Conservation (phyloP, 345 rosid genomes). For the Psidium guajava region DNA sequence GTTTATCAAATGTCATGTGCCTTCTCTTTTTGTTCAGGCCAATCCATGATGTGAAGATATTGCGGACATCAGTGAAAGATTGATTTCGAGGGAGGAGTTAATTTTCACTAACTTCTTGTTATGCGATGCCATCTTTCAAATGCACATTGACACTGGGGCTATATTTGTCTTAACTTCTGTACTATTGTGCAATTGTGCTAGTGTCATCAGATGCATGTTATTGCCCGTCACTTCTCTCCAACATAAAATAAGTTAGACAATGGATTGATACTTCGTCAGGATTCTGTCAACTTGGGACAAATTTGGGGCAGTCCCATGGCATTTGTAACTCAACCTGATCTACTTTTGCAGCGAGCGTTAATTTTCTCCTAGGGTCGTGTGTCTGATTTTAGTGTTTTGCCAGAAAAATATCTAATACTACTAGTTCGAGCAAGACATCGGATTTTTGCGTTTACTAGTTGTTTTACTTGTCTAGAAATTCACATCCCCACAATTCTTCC, state of each 20-base stretch:
- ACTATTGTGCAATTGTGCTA: not conserved
- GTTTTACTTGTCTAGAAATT: not conserved
- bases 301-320: not conserved
- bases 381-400: not conserved
- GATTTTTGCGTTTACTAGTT: not conserved
- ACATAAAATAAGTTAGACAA: not conserved
- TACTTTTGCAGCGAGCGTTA: not conserved
- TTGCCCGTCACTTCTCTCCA: not conserved
- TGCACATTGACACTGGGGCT: not conserved
- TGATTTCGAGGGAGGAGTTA: not conserved
- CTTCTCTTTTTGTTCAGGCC: conserved; percentile 38
- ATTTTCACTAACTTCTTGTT: not conserved
- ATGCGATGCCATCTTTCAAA: not conserved
- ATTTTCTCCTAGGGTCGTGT: not conserved
- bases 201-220: not conserved
- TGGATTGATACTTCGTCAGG: not conserved
- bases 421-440: not conserved
- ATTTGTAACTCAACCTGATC: not conserved
- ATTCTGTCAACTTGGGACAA: not conserved
- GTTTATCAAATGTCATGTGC: not conserved
- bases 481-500: not conserved
- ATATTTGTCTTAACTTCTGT: not conserved
- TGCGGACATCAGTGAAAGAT: conserved; percentile 70
- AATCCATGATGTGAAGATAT: conserved; percentile 91
- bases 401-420: not conserved